Conservation (phyloP, 352 stramenopile genomes). For the Globisporangium nagaii region DNA sequence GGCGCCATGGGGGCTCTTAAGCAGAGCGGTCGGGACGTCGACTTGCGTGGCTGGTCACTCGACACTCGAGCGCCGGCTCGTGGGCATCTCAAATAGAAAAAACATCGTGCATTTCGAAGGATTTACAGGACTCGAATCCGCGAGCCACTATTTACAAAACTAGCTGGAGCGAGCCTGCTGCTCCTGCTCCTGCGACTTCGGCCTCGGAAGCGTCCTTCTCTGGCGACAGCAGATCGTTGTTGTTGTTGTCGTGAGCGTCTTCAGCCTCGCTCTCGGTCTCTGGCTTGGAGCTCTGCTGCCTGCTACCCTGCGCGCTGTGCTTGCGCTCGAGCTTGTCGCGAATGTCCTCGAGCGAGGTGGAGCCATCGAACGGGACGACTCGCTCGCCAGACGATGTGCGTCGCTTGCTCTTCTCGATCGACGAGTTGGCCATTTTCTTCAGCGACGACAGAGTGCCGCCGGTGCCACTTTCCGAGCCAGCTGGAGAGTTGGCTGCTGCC, state of each 20-base stretch:
- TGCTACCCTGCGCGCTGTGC: constrained; percentile 18
- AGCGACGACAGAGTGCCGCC: constrained; percentile 9
- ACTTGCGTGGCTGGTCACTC: no score
- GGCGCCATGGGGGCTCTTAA: no score
- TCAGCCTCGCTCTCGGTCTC: constrained; percentile 14
- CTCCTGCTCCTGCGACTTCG: background rate
- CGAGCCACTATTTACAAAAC: constrained; percentile 3
- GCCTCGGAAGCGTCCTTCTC: constrained; percentile 23
- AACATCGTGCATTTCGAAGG: background rate
- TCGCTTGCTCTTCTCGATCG: constrained; percentile 25
- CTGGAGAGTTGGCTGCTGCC: background rate
- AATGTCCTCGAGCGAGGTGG: constrained; percentile 51
- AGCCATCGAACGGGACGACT: constrained; percentile 39
- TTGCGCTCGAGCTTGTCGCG: constrained; percentile 49
- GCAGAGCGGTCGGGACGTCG: no score
- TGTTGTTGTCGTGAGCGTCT: constrained; percentile 42
- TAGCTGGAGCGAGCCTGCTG: background rate
- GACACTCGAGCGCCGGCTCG: no score
- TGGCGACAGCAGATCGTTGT: constrained; percentile 28
- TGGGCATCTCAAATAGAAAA: no score
- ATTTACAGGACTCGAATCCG: background rate
- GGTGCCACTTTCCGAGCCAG: background rate
- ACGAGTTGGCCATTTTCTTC: constrained; percentile 23
- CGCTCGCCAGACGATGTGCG: constrained; percentile 14
- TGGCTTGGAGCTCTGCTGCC: constrained; percentile 2